Conservation (phyloP, 495 filamentous ascomycete genomes). For the Penicillium longicatenatum region DNA sequence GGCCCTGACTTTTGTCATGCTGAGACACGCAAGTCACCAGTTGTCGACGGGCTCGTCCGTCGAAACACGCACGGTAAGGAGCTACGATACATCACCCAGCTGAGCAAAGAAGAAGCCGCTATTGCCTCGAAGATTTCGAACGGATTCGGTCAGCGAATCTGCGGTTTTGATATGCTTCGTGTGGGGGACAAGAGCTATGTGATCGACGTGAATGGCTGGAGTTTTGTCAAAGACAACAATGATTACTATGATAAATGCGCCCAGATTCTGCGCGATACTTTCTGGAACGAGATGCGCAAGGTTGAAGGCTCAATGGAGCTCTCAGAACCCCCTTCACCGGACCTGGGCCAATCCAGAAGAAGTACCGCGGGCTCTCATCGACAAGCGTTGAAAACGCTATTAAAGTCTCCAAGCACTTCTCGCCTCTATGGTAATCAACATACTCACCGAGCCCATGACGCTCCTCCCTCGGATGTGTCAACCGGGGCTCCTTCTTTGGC, state of each 20-base stretch:
- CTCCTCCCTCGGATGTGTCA: conserved; percentile 44
- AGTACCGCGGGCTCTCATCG: conserved; percentile 37
- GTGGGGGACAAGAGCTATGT: conserved; percentile 89
- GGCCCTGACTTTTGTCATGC: conserved; percentile 93
- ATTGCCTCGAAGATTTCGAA: conserved; percentile 89
- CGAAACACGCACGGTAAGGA: conserved; percentile 98
- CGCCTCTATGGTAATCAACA: conserved; percentile 56
- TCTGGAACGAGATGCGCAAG: conserved; percentile 71
- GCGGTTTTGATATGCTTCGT: conserved; percentile 93
- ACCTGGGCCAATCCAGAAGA: conserved; percentile 35
- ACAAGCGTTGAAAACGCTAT: conserved; percentile 55
- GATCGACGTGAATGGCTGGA: conserved; percentile 99
- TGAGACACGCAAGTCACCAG: conserved; percentile 94
- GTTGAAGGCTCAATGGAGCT: conserved; percentile 44
- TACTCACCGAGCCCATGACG: conserved; percentile 37
- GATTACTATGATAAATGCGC: conserved; percentile 95
- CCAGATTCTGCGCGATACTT: conserved; percentile 81
- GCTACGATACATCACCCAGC: conserved; percentile 86
- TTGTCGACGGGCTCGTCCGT: conserved; percentile 93
- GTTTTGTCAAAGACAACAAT: conserved; percentile 99
- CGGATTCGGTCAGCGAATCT: conserved; percentile 92
- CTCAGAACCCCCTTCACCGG: conserved; percentile 35
- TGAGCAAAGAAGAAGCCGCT: conserved; percentile 76
- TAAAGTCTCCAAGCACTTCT: conserved; percentile 66
- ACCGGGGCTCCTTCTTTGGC: conserved; percentile 47